Evolutionary conservation across 805 yeast species (phyloP), one percentile per base, ranked within the genome.

Genomic region (Metahyphopichia silvanorum): DNA sequence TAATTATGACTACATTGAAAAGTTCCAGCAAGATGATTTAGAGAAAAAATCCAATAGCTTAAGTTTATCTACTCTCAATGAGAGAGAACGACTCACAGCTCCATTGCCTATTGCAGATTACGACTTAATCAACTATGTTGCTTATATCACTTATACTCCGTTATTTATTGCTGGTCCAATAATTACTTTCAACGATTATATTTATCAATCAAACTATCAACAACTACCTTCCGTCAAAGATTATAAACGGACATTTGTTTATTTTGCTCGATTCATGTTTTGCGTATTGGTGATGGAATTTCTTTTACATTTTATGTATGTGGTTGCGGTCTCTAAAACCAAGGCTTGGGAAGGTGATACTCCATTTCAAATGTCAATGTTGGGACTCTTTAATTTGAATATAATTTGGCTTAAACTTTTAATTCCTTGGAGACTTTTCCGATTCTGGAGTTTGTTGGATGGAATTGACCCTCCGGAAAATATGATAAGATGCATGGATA

Each of bases 381-480:
- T 93, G 51, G 97, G 96, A 0, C 64, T 87, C 41, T 86, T 91
- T 69, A 89, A 87, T 51, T 69, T 93, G 48, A 89, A 86, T 48
- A 77, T 93, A 32, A 86, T 93, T 35, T 93, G 98, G 98, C 69
- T 93, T 44, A 93, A 93, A 55, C 60, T 93, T 24, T 71, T 93
- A 35, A 82, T 93, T 33, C 98, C 98, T 5, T 93, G 99, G 99
- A 72, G 99, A 52, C 63, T 91, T 30, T 93, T 93, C 63, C 69
- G 99, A 41, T 69, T 91, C 44, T 93, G 99, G 98, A 74, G 93
- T 6, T 62, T 93, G 36, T 44, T 86, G n/a, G 99, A 93, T 57
- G 86, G 85, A 0, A 86, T 91, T 32, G 98, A 93, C 51, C 86
- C 98, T 0, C 98, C 98, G 2, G 99, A 93, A 54, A 93, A 93